Evolutionary conservation across 129 eudicot genomes (phyloP), one percentile per base, ranked within the genome.

Genomic region (Chrysanthemum makinoi): DNA sequence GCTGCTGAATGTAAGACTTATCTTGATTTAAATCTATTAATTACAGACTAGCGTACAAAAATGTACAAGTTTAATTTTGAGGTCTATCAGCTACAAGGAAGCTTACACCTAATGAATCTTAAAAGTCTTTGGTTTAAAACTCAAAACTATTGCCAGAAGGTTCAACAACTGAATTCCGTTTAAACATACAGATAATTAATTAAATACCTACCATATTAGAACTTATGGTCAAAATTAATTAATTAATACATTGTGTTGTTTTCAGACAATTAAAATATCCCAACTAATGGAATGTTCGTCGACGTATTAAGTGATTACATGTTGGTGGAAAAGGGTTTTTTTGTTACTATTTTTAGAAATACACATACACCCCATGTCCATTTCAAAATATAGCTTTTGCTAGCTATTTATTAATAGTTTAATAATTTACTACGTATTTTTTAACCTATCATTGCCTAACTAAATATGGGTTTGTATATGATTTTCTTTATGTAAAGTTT

Each of bases 231-330:
- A 55, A 17, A 10, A 55, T 35, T 35, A 6, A 52, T 10, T 30
- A 30, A 30, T 30, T 30, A 30, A 48, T 61, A 61, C 12, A 76
- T 35, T 16, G 15, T 24, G n/a, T 62, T 14, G 43, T 77, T 61
- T 53, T 15, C 28, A 76, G 49, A 16, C 26, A 50, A 51, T 69
- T 12, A 22, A 22, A 52, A 53, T 65, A 24, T 53, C 71, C 70
- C 72, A 77, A 72, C 72, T 70, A 70, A 61, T 54, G 28, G 62
- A 70, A 63, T 53, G 81, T 19, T 63, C 2, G 67, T 53, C 70
- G 20, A 77, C 66, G 44, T 16, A 65, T 63, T 70, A 63, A 77
- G 60, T 72, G 53, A 77, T 28, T 77, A 77, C 59, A 63, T 77
- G 72, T 54, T 70, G 60, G 72, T 70, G 67, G 57, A 63, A 63